Conservation (phyloP, 2,329 filamentous ascomycete genomes). For the Cladosporium velox region DNA sequence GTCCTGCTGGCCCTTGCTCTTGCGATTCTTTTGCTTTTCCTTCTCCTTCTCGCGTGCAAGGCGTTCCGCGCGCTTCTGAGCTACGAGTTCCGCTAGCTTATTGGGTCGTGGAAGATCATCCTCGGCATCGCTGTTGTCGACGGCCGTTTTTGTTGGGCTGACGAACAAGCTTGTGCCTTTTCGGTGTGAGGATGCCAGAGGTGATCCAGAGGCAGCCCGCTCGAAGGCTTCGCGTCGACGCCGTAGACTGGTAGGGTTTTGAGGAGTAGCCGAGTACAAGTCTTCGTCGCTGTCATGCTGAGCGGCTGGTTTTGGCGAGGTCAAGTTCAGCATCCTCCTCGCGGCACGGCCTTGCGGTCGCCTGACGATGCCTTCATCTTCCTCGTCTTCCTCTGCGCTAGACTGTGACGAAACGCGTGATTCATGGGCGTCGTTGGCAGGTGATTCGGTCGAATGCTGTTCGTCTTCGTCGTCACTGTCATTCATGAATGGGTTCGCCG, state of each 20-base stretch:
- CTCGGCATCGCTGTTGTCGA: slow-evolving; percentile 28
- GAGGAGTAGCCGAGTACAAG: slow-evolving; percentile 35
- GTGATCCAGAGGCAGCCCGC: slow-evolving; percentile 23
- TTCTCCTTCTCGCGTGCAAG: slow-evolving; percentile 33
- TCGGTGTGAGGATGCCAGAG: slow-evolving; percentile 20
- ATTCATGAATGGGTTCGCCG: slow-evolving; percentile 13
- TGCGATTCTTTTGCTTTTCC: slow-evolving; percentile 16
- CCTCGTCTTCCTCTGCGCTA: slow-evolving; percentile 9
- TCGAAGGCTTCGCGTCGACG: slow-evolving; percentile 17
- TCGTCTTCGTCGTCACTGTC: slow-evolving; percentile 19
- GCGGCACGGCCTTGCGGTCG: slow-evolving; percentile 34
- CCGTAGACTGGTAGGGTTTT: slow-evolving; percentile 16
- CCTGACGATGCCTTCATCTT: slow-evolving; percentile 22
- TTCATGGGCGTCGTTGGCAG: background rate
- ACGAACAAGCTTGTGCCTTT: slow-evolving; percentile 32
- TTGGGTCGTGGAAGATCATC: slow-evolving; percentile 29
- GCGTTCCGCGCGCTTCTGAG: slow-evolving; percentile 35
- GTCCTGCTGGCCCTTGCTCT: slow-evolving; percentile 12
- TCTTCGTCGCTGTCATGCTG: slow-evolving; percentile 30
- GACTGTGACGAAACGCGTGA: background rate
- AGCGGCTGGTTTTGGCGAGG: background rate
- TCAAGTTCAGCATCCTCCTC: slow-evolving; percentile 32
- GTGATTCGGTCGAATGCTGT: background rate
- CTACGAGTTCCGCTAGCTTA: slow-evolving; percentile 36
- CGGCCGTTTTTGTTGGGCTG: slow-evolving; percentile 33